Evolutionary conservation across 2,329 filamentous ascomycete genomes (phyloP).

Genomic region (Torrubiella hemipterigena): DNA sequence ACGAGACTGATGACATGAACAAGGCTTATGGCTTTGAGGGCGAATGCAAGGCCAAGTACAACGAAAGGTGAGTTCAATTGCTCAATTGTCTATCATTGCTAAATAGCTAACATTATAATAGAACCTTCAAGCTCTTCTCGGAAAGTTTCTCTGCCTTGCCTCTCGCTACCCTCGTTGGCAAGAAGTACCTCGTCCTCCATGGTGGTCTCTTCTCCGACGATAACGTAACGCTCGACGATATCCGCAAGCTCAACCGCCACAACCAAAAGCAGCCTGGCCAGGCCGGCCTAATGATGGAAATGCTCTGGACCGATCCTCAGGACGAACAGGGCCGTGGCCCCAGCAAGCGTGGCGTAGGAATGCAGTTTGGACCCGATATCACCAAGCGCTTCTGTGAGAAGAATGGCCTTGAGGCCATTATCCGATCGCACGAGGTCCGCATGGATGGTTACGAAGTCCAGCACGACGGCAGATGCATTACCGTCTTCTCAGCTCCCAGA

Average conservation of each 20-base stretch:
- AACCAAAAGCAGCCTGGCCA: constrained; percentile 88
- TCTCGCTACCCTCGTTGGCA: constrained; percentile 80
- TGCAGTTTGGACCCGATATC: constrained; percentile 94
- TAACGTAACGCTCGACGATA: constrained; percentile 81
- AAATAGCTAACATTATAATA: constrained; percentile 12
- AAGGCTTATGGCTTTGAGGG: constrained; percentile 96
- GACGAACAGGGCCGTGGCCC: constrained; percentile 74
- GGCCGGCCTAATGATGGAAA: constrained; percentile 97
- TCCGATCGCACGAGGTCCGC: constrained; percentile 92
- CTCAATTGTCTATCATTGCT: constrained; percentile 3
- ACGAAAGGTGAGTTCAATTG: constrained; percentile 46
- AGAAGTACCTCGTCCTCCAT: constrained; percentile 85
- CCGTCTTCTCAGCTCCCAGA: constrained; percentile 93
- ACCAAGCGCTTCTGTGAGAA: constrained; percentile 95
- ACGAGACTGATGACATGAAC: constrained; percentile 99
- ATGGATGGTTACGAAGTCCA: constrained; percentile 99
- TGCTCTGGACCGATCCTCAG: constrained; percentile 98
- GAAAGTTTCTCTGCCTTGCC: constrained; percentile 94
- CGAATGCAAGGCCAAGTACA: constrained; percentile 97
- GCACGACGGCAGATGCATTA: constrained; percentile 91
- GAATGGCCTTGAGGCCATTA: constrained; percentile 88
- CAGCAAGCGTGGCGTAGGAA: constrained; percentile 90
- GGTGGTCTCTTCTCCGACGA: constrained; percentile 95
- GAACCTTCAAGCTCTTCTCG: constrained; percentile 92
- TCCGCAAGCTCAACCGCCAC: constrained; percentile 84